Percentiles rank a stretch among this genome's conserved stretches.
Evolutionary conservation across 768 basidiomycete species (phyloP).

Genomic region (Asterophora lycoperdoides): DNA sequence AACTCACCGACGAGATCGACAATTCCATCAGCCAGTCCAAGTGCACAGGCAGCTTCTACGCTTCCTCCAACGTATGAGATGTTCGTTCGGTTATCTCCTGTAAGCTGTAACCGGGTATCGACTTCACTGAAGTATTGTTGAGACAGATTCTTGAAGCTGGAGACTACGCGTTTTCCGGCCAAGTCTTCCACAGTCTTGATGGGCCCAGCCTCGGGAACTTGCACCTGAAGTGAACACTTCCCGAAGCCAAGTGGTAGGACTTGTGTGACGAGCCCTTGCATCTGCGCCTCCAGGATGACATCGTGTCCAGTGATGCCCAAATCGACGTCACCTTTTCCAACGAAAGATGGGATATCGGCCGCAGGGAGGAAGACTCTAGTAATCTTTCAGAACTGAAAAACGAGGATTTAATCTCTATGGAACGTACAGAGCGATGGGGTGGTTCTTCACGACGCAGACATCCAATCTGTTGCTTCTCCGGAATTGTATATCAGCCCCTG

Average conservation of each 20-base stretch:
- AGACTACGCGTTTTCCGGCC: constrained; percentile 89
- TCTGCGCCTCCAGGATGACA: constrained; percentile 87
- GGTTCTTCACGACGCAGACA: constrained; percentile 91
- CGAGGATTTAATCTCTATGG: too few species aligned
- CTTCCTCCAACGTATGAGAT: constrained; percentile 97
- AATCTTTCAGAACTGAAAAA: constrained; percentile 3
- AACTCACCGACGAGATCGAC: constrained; percentile 90
- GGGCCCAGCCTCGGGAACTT: constrained; percentile 75
- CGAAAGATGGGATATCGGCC: constrained; percentile 95
- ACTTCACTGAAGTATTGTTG: constrained; percentile 69
- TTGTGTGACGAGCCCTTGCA: constrained; percentile 75
- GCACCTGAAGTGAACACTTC: constrained; percentile 84
- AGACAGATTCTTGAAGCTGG: constrained; percentile 89
- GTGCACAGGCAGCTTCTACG: constrained; percentile 95
- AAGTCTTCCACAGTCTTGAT: constrained; percentile 75
- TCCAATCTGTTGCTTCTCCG: constrained; percentile 83
- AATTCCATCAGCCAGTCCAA: constrained; percentile 96
- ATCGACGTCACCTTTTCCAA: constrained; percentile 95
- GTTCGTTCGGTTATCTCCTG: constrained; percentile 58
- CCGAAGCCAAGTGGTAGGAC: constrained; percentile 86
- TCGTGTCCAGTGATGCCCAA: constrained; percentile 98
- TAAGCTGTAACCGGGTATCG: constrained; percentile 51
- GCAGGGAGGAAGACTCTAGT: constrained; percentile 93
- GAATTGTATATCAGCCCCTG: constrained; percentile 96
- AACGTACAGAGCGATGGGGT: constrained; percentile 85